Conservation (phyloP, 805 yeast species). For the Millerozyma miso region DNA sequence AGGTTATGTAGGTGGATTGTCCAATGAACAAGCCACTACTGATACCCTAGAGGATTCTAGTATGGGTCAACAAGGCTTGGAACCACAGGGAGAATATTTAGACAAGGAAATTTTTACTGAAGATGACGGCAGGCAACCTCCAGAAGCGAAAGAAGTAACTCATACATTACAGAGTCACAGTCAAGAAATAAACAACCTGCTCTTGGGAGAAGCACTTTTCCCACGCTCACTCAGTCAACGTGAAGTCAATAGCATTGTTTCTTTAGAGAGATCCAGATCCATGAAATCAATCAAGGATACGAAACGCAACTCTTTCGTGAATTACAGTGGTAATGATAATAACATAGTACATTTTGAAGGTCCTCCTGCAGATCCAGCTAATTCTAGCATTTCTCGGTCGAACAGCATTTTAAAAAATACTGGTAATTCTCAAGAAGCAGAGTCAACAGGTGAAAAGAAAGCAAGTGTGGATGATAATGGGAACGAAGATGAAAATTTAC, state of each 20-base stretch:
- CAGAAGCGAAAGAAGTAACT: background rate
- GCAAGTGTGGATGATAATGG: slow-evolving; percentile 1
- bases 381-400: slow-evolving; percentile 24
- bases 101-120: background rate
- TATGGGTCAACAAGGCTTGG: background rate
- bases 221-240: slow-evolving; percentile 63
- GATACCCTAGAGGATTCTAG: background rate
- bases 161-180: slow-evolving; percentile 6
- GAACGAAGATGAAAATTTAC: slow-evolving; percentile 12
- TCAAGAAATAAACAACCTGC: slow-evolving; percentile 25
- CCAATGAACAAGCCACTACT: background rate
- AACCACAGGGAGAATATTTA: background rate
- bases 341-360: slow-evolving; percentile 26
- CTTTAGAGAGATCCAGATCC: slow-evolving; percentile 62
- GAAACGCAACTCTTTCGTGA: slow-evolving; percentile 35
- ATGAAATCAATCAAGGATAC: slow-evolving; percentile 47
- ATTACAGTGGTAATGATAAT: slow-evolving; percentile 39
- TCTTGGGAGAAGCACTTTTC: slow-evolving; percentile 53
- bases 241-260: slow-evolving; percentile 72
- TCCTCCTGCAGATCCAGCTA: slow-evolving; percentile 10
- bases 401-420: slow-evolving; percentile 37
- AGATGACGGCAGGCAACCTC: background rate
- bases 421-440: slow-evolving; percentile 14
- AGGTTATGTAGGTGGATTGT: background rate
- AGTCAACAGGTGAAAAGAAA: slow-evolving; percentile 1